Conservation (phyloP, 2,329 filamentous ascomycete genomes). For the Trichoderma atroviride region DNA sequence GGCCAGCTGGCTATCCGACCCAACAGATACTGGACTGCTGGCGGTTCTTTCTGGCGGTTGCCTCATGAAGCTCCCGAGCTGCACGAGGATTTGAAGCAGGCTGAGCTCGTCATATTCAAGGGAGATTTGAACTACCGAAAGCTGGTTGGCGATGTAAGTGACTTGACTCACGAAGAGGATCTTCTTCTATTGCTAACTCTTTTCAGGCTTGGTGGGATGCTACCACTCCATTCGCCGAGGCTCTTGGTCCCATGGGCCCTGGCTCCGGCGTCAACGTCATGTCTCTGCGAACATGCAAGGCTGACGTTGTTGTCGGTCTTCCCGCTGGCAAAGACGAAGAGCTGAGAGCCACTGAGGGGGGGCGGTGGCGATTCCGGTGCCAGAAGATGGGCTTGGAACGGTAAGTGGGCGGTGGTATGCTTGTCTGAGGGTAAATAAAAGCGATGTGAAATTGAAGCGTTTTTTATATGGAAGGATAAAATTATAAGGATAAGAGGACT, state of each 20-base stretch:
- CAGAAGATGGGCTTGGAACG: constrained; percentile 91
- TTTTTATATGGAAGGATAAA: not conserved
- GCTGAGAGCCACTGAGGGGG: constrained; percentile 65
- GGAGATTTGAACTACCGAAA: constrained; percentile 97
- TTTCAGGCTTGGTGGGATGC: constrained; percentile 68
- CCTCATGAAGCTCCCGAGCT: constrained; percentile 69
- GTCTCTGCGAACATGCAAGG: constrained; percentile 91
- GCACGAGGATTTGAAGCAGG: constrained; percentile 75
- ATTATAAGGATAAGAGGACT: not conserved
- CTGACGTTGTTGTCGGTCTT: constrained; percentile 92
- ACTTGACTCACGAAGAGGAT: not conserved
- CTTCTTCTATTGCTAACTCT: not conserved
- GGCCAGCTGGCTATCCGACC: constrained; percentile 82
- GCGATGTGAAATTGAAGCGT: constrained; percentile 27
- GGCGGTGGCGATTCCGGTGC: constrained; percentile 71
- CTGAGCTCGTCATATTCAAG: constrained; percentile 93
- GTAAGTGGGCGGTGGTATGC: constrained; percentile 92
- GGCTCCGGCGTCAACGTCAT: constrained; percentile 82
- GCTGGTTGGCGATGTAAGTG: constrained; percentile 78
- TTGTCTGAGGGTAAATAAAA: constrained; percentile 41
- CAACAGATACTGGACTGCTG: constrained; percentile 89
- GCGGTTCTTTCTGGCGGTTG: constrained; percentile 85
- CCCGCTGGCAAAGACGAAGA: constrained; percentile 79
- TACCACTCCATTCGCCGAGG: constrained; percentile 80
- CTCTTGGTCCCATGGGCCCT: constrained; percentile 82